Base-by-base conservation (phyloP, 495 filamentous ascomycete genomes). In the Aspergillus nidulans region DNA sequence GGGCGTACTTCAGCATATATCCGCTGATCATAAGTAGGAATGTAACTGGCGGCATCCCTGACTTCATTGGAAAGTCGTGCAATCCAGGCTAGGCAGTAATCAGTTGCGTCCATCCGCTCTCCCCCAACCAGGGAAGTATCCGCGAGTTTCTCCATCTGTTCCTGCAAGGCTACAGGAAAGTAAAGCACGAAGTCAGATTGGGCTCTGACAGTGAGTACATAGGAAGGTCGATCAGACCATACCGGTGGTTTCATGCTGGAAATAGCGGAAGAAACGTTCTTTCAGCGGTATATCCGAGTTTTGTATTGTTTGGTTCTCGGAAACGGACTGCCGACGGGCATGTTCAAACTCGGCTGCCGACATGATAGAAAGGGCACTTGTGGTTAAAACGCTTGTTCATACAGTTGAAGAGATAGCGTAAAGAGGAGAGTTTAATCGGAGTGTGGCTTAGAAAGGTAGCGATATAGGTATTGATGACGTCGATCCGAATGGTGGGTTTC, bases 11-110 rank as follows among this genome's bases (percentile, higher is more conserved):
- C 84, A 28, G 81, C 75, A 63, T 89, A 91, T 18, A 83, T 82
- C 55, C 87, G 77, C 64, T 90, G 88, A 53, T 92, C 89, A 61
- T 90, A 89, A 3, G 87, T 80, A 6, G 89, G 87, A 23, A 91
- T 77, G 52, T 84, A 86, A 55, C 76, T 79, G 1, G 83, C 79
- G 6, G 84, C 79, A 71, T 88, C 85, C 58, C 83, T 83, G 62
- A 91, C 81, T 51, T 86, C 81, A 53, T 82, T 78, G 1, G 85
- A 87, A 15, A 92, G 77, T 36, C 79, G 74, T 18, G 81, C 77
- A 49, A 92, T 88, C 15, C 79, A 77, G 16, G 85, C 78, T 34
- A 88, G 73, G 60, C 80, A 85, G 58, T 87, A 79, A 52, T 89
- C 85, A 28, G 84, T 79, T n/a, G 83, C 82, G 63, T 84, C 83